A percentile compares a stretch with the other conserved stretches of the same genome.
Evolutionary conservation across 1,139 yeast genomes (phyloP).

Genomic region (Sugiyamaella novakii): DNA sequence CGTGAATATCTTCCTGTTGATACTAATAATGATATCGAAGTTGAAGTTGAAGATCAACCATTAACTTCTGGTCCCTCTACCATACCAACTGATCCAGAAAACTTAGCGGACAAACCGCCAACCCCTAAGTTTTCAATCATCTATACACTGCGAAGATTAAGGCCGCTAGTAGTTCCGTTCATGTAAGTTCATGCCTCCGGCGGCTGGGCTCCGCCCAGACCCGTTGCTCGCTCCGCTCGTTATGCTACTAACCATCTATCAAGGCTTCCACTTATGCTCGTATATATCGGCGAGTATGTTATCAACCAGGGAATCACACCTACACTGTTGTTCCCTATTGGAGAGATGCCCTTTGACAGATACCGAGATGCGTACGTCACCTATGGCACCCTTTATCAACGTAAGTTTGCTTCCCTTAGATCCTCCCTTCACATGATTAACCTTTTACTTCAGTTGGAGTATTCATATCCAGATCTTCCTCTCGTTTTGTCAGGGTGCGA

Average conservation of each 20-base stretch:
- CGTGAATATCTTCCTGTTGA: slow-evolving; percentile 4
- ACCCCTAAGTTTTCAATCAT: slow-evolving; percentile 14
- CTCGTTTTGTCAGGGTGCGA: slow-evolving; percentile 60
- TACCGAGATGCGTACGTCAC: slow-evolving; percentile 89
- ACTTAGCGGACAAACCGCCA: slow-evolving; percentile 7
- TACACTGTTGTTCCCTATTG: slow-evolving; percentile 74
- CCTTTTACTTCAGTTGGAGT: slow-evolving; percentile 68
- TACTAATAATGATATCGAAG: background rate
- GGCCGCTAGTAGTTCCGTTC: slow-evolving; percentile 61
- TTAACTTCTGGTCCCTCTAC: background rate
- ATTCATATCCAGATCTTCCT: slow-evolving; percentile 83
- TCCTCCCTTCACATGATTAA: too few relatives aligned
- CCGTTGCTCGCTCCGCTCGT: background rate
- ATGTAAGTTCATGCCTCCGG: slow-evolving; percentile 46
- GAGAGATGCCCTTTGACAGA: slow-evolving; percentile 65
- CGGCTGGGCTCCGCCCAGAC: background rate
- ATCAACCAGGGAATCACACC: slow-evolving; percentile 94
- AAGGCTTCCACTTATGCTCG: slow-evolving; percentile 81
- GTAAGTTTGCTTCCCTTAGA: too few relatives aligned
- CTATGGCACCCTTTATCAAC: slow-evolving; percentile 88
- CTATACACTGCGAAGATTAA: slow-evolving; percentile 47
- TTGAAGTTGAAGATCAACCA: background rate
- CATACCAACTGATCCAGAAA: slow-evolving; percentile 9
- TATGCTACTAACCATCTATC: slow-evolving; percentile 36
- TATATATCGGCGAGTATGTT: slow-evolving; percentile 81